Conservation (phyloP, 495 filamentous ascomycete species). For the Podospora bellae-mahoneyi region DNA sequence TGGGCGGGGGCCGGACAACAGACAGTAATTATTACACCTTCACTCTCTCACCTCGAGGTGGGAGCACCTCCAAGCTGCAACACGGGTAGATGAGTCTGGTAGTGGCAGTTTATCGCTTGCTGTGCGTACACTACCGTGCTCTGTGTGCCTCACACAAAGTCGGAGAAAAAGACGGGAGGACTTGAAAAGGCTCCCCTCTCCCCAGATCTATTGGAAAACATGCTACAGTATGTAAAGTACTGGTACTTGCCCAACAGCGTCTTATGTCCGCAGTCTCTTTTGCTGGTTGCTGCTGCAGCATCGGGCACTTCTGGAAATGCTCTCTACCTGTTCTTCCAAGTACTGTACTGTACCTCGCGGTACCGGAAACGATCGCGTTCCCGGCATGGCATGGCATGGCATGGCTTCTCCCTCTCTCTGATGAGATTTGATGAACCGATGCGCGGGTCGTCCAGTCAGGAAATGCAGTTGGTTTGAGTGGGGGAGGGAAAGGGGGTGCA, state of each 20-base stretch:
- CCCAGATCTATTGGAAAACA: not conserved
- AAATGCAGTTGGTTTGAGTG: too few relatives aligned
- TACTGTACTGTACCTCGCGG: not conserved
- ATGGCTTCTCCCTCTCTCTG: not conserved
- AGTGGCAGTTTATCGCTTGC: not conserved
- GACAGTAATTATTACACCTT: not conserved
- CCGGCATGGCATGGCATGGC: constrained; percentile 3
- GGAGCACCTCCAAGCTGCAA: not conserved
- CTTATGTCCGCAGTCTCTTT: too few relatives aligned
- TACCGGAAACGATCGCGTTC: constrained; percentile 11
- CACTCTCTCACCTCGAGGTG: too few relatives aligned
- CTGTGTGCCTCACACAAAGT: constrained; percentile 5
- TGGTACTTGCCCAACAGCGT: too few relatives aligned
- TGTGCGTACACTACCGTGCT: not conserved
- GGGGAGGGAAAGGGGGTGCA: not conserved
- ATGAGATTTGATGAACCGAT: constrained; percentile 19
- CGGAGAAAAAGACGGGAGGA: constrained; percentile 10
- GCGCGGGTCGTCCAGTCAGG: constrained; percentile 4
- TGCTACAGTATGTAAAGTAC: not conserved
- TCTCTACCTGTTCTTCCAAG: too few relatives aligned
- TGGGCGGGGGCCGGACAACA: not conserved
- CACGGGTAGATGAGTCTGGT: not conserved
- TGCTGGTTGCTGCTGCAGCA: too few relatives aligned
- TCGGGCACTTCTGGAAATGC: too few relatives aligned
- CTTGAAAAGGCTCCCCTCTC: not conserved